phyloP scores from a whole-genome alignment of 805 yeast genomes.

The Starmerella asiatica region DNA sequence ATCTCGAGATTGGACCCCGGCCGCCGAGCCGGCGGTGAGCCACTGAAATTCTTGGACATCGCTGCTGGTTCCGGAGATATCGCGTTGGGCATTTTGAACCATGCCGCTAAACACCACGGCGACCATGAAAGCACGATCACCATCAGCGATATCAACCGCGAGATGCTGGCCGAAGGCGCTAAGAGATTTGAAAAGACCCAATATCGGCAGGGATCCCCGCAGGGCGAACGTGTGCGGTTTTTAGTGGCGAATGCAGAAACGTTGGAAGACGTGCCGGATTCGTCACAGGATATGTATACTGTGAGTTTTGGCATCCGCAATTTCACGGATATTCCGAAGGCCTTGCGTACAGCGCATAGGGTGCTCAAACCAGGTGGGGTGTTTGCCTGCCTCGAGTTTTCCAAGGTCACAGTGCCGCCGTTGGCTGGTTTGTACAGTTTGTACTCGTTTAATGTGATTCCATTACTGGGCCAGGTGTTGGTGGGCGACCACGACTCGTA shows the following conservation, averaged over 20 bases:
- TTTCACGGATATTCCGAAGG: slow-evolving; percentile 88
- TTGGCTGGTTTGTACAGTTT: slow-evolving; percentile 69
- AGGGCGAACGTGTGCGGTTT: slow-evolving; percentile 62
- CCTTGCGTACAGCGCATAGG: slow-evolving; percentile 87
- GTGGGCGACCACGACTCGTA: slow-evolving; percentile 94
- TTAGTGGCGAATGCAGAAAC: slow-evolving; percentile 87
- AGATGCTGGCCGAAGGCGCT: slow-evolving; percentile 89
- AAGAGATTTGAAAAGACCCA: slow-evolving; percentile 42
- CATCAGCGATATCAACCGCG: slow-evolving; percentile 87
- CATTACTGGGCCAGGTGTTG: slow-evolving; percentile 87
- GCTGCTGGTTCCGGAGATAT: slow-evolving; percentile 99
- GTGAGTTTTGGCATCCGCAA: slow-evolving; percentile 96
- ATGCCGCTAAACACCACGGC: slow-evolving; percentile 65
- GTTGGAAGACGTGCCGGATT: slow-evolving; percentile 68
- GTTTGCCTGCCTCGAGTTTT: slow-evolving; percentile 89
- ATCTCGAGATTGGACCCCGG: slow-evolving; percentile 86
- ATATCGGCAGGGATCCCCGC: slow-evolving; percentile 32
- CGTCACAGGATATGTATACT: slow-evolving; percentile 88
- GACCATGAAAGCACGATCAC: slow-evolving; percentile 73
- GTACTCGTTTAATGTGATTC: slow-evolving; percentile 77
- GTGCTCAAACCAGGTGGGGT: slow-evolving; percentile 96
- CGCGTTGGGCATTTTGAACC: slow-evolving; percentile 87
- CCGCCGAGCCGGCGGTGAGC: slow-evolving; percentile 71
- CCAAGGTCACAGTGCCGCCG: slow-evolving; percentile 71
- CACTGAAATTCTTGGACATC: slow-evolving; percentile 80